Evolutionary conservation across 2,329 filamentous ascomycete genomes (phyloP).

Genomic region (Lomentospora prolificans): DNA sequence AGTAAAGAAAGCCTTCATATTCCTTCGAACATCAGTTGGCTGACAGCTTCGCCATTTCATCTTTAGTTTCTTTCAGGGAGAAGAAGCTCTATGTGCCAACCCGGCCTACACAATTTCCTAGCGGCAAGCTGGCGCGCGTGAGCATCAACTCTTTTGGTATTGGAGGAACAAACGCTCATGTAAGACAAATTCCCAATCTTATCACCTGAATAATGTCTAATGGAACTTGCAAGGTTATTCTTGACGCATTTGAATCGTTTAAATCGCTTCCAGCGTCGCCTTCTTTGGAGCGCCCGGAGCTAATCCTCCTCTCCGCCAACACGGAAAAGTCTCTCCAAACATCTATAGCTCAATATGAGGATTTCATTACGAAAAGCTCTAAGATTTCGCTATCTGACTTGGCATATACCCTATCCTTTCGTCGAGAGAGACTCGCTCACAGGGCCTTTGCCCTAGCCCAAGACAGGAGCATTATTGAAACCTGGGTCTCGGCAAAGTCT

Average conservation of each 20-base stretch:
- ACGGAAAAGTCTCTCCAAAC: slow-evolving; percentile 6
- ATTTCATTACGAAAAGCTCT: slow-evolving; percentile 14
- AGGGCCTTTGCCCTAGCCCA: slow-evolving; percentile 16
- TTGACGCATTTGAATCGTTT: slow-evolving; percentile 5
- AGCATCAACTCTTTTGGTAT: slow-evolving; percentile 29
- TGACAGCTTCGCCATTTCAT: background rate
- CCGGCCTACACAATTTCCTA: slow-evolving; percentile 17
- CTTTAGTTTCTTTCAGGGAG: slow-evolving; percentile 16
- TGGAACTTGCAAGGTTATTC: background rate
- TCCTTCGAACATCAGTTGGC: slow-evolving; percentile 6
- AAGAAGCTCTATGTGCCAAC: slow-evolving; percentile 17
- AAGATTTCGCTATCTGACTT: slow-evolving; percentile 12
- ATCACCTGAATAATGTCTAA: background rate
- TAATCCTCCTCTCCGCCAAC: slow-evolving; percentile 15
- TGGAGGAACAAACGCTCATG: slow-evolving; percentile 28
- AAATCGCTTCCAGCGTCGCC: background rate
- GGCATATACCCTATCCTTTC: slow-evolving; percentile 20
- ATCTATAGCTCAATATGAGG: slow-evolving; percentile 12
- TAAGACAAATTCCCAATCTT: slow-evolving; percentile 14
- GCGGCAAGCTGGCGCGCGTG: slow-evolving; percentile 16
- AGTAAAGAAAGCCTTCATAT: background rate
- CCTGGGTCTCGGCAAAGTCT: slow-evolving; percentile 13
- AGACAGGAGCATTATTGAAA: slow-evolving; percentile 2
- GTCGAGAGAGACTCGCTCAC: slow-evolving; percentile 18
- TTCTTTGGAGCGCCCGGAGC: background rate